phyloP scores from a whole-genome alignment of 2,329 filamentous ascomycete genomes.

The Aureobasidium sp. region DNA sequence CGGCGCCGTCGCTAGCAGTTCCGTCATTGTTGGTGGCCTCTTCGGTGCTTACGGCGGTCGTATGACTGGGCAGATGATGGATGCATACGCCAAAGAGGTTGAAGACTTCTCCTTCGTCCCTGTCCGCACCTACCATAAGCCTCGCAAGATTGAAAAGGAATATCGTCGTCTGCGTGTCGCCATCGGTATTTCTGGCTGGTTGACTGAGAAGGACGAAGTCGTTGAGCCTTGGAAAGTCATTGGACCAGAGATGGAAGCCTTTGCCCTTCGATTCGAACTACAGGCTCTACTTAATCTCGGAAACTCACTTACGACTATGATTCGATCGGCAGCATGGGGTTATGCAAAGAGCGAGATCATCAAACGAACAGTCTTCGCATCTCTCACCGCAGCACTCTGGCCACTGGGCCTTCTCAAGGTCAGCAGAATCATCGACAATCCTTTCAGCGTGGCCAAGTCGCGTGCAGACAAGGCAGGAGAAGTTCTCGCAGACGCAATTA shows the following conservation, averaged over 20 bases:
- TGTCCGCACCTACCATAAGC: conserved; percentile 53
- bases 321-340: conserved; percentile 75
- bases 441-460: conserved; percentile 33
- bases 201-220: conserved; percentile 65
- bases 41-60: conserved; percentile 87
- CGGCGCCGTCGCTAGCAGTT: conserved; percentile 71
- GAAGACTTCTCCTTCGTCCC: conserved; percentile 84
- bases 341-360: conserved; percentile 69
- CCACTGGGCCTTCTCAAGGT: conserved; percentile 42
- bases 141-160: conserved; percentile 44
- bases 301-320: conserved; percentile 66
- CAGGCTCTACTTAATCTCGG: conserved; percentile 72
- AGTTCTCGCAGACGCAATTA: conserved; percentile 35
- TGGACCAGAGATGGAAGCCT: conserved; percentile 66
- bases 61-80: conserved; percentile 80
- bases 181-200: conserved; percentile 76
- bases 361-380: conserved; percentile 48
- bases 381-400: conserved; percentile 43
- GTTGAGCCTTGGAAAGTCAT: conserved; percentile 71
- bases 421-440: conserved; percentile 35
- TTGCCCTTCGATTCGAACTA: conserved; percentile 77
- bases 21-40: conserved; percentile 71
- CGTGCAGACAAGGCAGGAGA: conserved; percentile 34
- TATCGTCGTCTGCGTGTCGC: conserved; percentile 61
- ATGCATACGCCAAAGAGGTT: conserved; percentile 78